A percentile compares a stretch with the other conserved stretches of the same genome.
Evolutionary conservation across 176 grass and related monocot species (phyloP).

Genomic region (Typha latifolia): DNA sequence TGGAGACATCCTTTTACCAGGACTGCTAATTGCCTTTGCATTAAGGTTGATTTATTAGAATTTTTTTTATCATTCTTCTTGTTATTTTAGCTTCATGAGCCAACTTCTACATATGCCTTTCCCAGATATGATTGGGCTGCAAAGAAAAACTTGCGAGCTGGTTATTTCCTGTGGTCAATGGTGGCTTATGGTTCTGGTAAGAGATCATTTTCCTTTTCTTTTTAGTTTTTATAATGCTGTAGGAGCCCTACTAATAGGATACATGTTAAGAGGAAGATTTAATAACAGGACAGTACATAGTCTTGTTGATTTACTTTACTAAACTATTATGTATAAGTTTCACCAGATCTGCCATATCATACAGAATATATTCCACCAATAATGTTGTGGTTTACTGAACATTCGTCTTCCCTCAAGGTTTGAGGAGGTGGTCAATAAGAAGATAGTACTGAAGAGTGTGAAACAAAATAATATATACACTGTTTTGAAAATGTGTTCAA

Average conservation of each 20-base stretch:
- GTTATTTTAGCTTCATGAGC: too few relatives aligned
- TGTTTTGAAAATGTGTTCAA: too few relatives aligned
- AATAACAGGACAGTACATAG: background rate
- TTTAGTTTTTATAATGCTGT: background rate
- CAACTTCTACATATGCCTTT: background rate
- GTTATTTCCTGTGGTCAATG: slow-evolving; percentile 99
- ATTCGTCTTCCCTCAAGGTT: too few relatives aligned
- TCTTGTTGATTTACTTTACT: background rate
- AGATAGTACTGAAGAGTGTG: too few relatives aligned
- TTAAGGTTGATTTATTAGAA: slow-evolving; percentile 40
- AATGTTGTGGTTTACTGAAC: too few relatives aligned
- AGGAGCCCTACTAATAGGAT: background rate
- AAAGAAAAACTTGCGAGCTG: slow-evolving; percentile 85
- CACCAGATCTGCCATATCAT: background rate
- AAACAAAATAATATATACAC: too few relatives aligned
- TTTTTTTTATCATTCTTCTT: too few relatives aligned
- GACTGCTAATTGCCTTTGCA: slow-evolving; percentile 86
- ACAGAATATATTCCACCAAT: too few relatives aligned
- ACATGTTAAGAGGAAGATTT: background rate
- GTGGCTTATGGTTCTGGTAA: slow-evolving; percentile 92
- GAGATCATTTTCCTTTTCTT: background rate
- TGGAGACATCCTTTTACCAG: slow-evolving; percentile 98
- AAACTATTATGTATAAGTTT: background rate
- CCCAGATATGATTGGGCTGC: slow-evolving; percentile 92
- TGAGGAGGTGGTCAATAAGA: too few relatives aligned